phyloP scores from a whole-genome alignment of 495 filamentous ascomycete genomes.

The Bryoglossum gracile region DNA sequence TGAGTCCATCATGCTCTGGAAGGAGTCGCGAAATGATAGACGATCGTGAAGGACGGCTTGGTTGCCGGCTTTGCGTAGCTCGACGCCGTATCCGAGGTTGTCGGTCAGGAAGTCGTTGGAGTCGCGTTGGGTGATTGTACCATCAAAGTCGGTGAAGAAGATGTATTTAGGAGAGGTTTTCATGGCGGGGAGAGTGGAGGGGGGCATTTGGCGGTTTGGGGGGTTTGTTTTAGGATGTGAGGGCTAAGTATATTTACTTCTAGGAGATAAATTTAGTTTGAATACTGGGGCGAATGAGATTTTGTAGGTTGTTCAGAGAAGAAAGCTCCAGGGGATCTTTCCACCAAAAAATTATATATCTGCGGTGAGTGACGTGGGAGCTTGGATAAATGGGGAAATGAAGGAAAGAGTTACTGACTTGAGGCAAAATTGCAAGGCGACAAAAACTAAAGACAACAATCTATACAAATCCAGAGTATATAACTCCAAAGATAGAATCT shows the following conservation, averaged over 20 bases:
- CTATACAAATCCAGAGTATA: neutral
- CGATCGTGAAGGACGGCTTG: slow-evolving; percentile 60
- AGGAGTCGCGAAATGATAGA: slow-evolving; percentile 72
- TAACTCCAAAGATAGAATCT: neutral
- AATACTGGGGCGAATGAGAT: neutral
- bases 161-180: slow-evolving; percentile 71
- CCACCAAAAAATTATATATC: no score
- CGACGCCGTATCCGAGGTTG: slow-evolving; percentile 73
- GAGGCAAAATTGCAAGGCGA: neutral
- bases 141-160: slow-evolving; percentile 98
- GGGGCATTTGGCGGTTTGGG: slow-evolving; percentile 13
- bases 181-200: slow-evolving; percentile 41
- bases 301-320: neutral
- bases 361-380: no score
- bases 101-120: slow-evolving; percentile 96
- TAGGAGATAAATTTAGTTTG: neutral
- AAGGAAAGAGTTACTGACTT: neutral
- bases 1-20: slow-evolving; percentile 81
- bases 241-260: neutral
- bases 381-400: neutral
- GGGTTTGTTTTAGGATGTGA: no score
- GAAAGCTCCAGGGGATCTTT: neutral
- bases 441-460: neutral
- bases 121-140: slow-evolving; percentile 85
- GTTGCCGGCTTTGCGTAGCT: slow-evolving; percentile 59